phyloP scores from a whole-genome alignment of 176 grass and related monocot species.

The Canna indica region DNA sequence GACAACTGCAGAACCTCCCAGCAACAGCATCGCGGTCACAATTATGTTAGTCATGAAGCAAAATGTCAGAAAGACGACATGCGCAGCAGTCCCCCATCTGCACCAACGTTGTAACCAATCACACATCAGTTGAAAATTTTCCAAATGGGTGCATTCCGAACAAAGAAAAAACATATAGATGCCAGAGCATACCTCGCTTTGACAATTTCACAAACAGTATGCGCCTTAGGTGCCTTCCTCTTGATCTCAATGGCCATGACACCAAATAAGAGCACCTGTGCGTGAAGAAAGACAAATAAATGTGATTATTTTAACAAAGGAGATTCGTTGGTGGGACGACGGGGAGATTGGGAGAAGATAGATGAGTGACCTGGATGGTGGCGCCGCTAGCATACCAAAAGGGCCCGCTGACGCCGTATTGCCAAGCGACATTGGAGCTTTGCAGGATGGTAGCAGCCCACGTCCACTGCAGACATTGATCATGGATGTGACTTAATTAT shows the following conservation, averaged over 20 bases:
- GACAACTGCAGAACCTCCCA: slow-evolving; percentile 59
- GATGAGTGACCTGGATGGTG: slow-evolving; percentile 40
- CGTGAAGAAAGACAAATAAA: background rate
- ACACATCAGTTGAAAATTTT: background rate
- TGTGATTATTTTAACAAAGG: background rate
- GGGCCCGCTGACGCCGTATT: slow-evolving; percentile 68
- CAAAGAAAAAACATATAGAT: background rate
- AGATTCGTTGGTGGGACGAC: too few species aligned
- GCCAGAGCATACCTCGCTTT: slow-evolving; percentile 23
- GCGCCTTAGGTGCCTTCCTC: slow-evolving; percentile 63
- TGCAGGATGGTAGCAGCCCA: slow-evolving; percentile 75
- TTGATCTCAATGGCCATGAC: slow-evolving; percentile 81
- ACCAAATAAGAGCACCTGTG: slow-evolving; percentile 57
- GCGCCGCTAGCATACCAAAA: slow-evolving; percentile 77
- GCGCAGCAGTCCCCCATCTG: slow-evolving; percentile 50
- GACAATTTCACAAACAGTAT: slow-evolving; percentile 73
- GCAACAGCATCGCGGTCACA: slow-evolving; percentile 66
- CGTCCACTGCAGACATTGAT: slow-evolving; percentile 38
- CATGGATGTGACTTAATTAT: background rate
- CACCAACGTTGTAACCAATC: background rate
- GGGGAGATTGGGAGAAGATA: background rate
- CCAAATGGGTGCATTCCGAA: background rate
- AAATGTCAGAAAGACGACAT: slow-evolving; percentile 53
- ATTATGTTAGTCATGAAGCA: slow-evolving; percentile 70
- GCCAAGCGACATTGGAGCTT: slow-evolving; percentile 72